Conservation (phyloP, 768 basidiomycete genomes). For the Hygrophorus russula region DNA sequence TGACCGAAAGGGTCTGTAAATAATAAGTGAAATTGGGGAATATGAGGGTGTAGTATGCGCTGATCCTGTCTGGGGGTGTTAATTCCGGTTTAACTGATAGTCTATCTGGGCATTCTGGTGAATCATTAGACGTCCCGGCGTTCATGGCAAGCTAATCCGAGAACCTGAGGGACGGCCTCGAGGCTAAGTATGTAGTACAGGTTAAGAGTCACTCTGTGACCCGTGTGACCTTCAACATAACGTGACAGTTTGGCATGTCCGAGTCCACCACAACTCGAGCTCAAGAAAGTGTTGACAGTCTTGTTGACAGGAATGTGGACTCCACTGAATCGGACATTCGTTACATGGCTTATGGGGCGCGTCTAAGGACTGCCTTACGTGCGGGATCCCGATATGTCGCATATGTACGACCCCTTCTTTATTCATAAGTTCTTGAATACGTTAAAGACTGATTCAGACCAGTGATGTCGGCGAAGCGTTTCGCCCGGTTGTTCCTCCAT, state of each 20-base stretch:
- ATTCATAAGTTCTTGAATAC: neutral
- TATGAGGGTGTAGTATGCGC: constrained; percentile 88
- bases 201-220: neutral
- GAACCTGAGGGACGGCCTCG: neutral
- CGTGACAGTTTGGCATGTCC: constrained; percentile 6
- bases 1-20: constrained; percentile 88
- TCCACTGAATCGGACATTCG: constrained; percentile 58
- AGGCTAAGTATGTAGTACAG: neutral
- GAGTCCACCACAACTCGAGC: constrained; percentile 22
- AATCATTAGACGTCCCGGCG: constrained; percentile 1
- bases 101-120: neutral
- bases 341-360: constrained; percentile 70
- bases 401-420: constrained; percentile 38
- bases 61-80: constrained; percentile 57
- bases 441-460: constrained; percentile 33
- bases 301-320: constrained; percentile 55
- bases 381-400: constrained; percentile 65
- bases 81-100: too few relatives aligned
- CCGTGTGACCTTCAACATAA: too few relatives aligned
- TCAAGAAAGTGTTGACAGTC: constrained; percentile 37
- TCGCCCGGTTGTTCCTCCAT: constrained; percentile 64
- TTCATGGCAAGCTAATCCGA: constrained; percentile 6
- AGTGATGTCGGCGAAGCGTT: constrained; percentile 81
- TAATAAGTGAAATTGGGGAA: constrained; percentile 95
- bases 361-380: constrained; percentile 64